Conservation (phyloP, 2,329 filamentous ascomycete genomes). For the Aspergillus sp. region DNA sequence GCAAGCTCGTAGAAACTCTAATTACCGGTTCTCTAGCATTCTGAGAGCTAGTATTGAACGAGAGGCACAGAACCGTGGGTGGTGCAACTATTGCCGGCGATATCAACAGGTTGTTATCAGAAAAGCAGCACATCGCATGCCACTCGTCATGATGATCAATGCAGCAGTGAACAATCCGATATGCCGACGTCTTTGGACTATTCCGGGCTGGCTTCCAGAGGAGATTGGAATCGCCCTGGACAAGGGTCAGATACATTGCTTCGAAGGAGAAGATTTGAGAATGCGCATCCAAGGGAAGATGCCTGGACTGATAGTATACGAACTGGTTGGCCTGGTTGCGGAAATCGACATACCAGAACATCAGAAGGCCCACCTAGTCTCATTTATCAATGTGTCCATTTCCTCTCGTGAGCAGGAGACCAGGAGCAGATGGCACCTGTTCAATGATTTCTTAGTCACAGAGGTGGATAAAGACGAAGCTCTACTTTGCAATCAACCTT, state of each 20-base stretch:
- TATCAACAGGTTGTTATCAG: constrained; percentile 87
- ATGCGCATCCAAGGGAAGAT: constrained; percentile 77
- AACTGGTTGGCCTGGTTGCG: constrained; percentile 84
- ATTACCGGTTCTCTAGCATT: constrained; percentile 77
- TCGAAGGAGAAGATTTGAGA: constrained; percentile 87
- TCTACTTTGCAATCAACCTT: constrained; percentile 82
- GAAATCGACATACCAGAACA: constrained; percentile 86
- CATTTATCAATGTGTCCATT: constrained; percentile 78
- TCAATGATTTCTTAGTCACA: constrained; percentile 94
- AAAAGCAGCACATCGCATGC: constrained; percentile 81
- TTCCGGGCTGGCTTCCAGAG: constrained; percentile 86
- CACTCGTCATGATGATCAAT: constrained; percentile 87
- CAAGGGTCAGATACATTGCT: constrained; percentile 91
- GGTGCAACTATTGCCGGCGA: constrained; percentile 87
- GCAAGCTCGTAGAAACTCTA: constrained; percentile 52
- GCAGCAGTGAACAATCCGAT: constrained; percentile 73
- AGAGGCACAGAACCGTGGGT: constrained; percentile 85
- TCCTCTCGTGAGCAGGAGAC: constrained; percentile 52
- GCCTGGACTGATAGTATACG: constrained; percentile 85
- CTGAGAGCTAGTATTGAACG: constrained; percentile 91
- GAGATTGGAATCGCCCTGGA: constrained; percentile 93
- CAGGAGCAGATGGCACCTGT: constrained; percentile 85
- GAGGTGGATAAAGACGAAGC: constrained; percentile 81
- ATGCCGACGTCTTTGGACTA: constrained; percentile 77
- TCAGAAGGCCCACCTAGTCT: constrained; percentile 88